Base-by-base conservation (phyloP, 148 eudicot species). In the Talinum fruticosum region DNA sequence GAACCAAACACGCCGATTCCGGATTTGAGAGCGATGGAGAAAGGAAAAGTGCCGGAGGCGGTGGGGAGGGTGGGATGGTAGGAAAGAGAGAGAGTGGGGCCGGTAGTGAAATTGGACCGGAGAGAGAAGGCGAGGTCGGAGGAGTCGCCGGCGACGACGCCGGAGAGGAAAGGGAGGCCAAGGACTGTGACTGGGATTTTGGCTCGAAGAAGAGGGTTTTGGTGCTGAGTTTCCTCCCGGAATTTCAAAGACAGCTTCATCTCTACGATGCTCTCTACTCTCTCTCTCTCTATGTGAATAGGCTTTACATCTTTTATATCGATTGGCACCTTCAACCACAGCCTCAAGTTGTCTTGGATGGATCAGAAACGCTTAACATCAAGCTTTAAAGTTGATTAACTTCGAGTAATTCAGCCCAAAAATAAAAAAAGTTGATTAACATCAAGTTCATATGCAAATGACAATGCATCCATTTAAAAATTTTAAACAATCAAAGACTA, bases 61-160 rank as follows among this genome's bases (percentile, higher is more conserved):
- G 79, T 29, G 82, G 91, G 62, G 70, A 81, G 33, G 23, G 87
- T 78, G 79, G 94, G 87, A 79, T 85, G 84, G 93, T 93, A 91
- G 62, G 97, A 85, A 79, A 94, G 88, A 57, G 91, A 88, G 68
- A 94, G 88, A 24, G 92, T 85, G 19, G 98, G 97, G 6, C 94
- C 97, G 45, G 94, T 84, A 66, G 87, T 70, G 83, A 90, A 94
- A 74, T 87, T 86, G 75, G 97, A 87, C 73, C 91, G 88, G 80
- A 94, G 90, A 54, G 97, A 90, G 51, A 94, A 87, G 62, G 93
- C 81, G 75, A 89, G 87, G 77, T 94, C 89, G 80, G 97, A 83
- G 21, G 93, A 85, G 77, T 88, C 92, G 76, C 90, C 84, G 88
- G 93, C 90, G 79, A 85, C 37, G 73, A 92, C 68, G 76, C 80